Conservation (phyloP, 139 green algal species). For the Bryopsis sp. region DNA sequence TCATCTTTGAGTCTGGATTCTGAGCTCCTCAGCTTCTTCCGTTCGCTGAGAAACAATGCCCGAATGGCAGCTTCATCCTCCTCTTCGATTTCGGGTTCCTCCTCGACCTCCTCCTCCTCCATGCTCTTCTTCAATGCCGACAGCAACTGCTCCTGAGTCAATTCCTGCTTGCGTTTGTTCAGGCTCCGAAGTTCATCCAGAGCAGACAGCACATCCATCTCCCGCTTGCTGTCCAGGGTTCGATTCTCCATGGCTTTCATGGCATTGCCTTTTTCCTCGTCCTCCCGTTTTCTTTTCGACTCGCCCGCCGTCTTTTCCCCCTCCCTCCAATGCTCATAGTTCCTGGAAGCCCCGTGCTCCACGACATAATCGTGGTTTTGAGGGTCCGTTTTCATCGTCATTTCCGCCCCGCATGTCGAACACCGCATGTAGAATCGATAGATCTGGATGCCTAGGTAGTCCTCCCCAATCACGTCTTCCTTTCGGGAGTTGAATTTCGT, state of each 20-base stretch:
- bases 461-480: conserved; percentile 84
- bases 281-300: conserved; percentile 23
- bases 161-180: conserved; percentile 35
- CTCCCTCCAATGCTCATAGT: conserved; percentile 93
- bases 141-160: conserved; percentile 50
- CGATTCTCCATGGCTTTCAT: conserved; percentile 96
- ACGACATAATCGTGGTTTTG: conserved; percentile 90
- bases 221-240: conserved; percentile 79
- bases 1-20: conserved; percentile 21
- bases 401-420: conserved; percentile 80
- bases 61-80: conserved; percentile 58
- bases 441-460: conserved; percentile 90
- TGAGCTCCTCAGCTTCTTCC: conserved; percentile 28
- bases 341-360: conserved; percentile 84
- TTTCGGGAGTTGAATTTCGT: conserved; percentile 99
- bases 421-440: conserved; percentile 96
- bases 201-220: conserved; percentile 94
- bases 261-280: conserved; percentile 78
- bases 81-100: conserved; percentile 32
- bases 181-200: conserved; percentile 87
- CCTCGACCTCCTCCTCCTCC: conserved; percentile 19
- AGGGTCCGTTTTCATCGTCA: conserved; percentile 96
- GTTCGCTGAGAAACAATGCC: conserved; percentile 53
- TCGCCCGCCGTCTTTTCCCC: conserved; percentile 34
- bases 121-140: conserved; percentile 45